Evolutionary conservation across 2,329 filamentous ascomycete genomes (phyloP).

Genomic region (Xylaria sp.): DNA sequence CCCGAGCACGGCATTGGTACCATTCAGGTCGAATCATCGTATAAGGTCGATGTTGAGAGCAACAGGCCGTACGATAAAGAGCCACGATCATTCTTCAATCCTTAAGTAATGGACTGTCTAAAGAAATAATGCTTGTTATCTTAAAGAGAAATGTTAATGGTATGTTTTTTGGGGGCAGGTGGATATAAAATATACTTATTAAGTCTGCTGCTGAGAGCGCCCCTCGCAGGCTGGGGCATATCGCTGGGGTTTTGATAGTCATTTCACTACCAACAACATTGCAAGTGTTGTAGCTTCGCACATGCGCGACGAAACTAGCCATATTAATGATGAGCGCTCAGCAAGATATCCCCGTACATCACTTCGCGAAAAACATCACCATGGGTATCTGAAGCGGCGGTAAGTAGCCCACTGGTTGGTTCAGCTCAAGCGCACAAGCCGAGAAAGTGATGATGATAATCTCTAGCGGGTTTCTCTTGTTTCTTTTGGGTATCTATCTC

Average conservation of each 20-base stretch:
- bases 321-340: too few relatives aligned
- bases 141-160: too few relatives aligned
- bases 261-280: too few relatives aligned
- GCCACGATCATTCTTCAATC: neutral
- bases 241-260: too few relatives aligned
- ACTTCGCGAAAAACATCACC: too few relatives aligned
- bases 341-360: neutral
- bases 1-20: neutral
- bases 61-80: neutral
- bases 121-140: neutral
- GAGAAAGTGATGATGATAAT: neutral
- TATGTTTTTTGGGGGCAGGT: too few relatives aligned
- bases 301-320: too few relatives aligned
- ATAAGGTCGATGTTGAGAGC: conserved; percentile 4
- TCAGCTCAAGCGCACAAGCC: neutral
- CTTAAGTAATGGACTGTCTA: neutral
- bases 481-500: conserved; percentile 9
- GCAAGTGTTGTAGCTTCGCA: too few relatives aligned
- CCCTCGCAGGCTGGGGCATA: too few relatives aligned
- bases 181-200: too few relatives aligned
- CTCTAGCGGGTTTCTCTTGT: neutral
- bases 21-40: conserved; percentile 2
- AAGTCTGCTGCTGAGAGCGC: too few relatives aligned
- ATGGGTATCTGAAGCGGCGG: too few relatives aligned
- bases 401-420: neutral